These are phyloP conservation scores for Alternaria brassicae DNA, from an alignment of 2,329 filamentous ascomycete genomes.

Conservation along the genomic window DNA sequence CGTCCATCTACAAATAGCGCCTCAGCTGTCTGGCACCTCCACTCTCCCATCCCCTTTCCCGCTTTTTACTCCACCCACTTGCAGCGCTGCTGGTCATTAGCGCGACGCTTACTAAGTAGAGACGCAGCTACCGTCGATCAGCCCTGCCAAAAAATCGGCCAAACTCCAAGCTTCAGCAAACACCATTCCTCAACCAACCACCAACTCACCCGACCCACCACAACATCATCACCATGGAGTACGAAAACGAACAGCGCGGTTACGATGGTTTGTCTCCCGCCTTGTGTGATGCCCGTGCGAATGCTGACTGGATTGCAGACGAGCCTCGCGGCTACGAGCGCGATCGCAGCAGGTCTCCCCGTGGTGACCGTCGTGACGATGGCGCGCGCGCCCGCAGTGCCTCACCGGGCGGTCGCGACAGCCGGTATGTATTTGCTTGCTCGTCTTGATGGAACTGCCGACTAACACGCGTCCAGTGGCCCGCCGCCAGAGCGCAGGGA, in stretches of 20 bases:
- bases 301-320: conserved; percentile 50
- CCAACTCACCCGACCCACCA: conserved; percentile 31
- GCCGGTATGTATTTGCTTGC: conserved; percentile 39
- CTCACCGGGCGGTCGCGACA: conserved; percentile 66
- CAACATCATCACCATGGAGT: conserved; percentile 64
- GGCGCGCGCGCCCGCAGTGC: conserved; percentile 69
- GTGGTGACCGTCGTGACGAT: conserved; percentile 59
- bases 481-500: conserved; percentile 56
- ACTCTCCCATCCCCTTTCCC: conserved; percentile 8
- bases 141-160: conserved; percentile 42
- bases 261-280: conserved; percentile 66
- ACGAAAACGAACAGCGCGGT: conserved; percentile 69
- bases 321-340: conserved; percentile 69
- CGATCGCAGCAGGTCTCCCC: conserved; percentile 71
- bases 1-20: conserved; percentile 12
- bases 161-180: conserved; percentile 28
- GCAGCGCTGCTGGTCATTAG: conserved; percentile 30
- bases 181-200: conserved; percentile 30
- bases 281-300: conserved; percentile 11
- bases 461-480: conserved; percentile 51
- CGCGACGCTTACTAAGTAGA: conserved; percentile 40
- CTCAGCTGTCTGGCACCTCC: background rate
- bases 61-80: conserved; percentile 31
- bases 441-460: conserved; percentile 6
- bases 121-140: conserved; percentile 42